These are phyloP conservation scores for Ensete glaucum DNA, from an alignment of 176 grass and related monocot genomes.

Conservation along the genomic window DNA sequence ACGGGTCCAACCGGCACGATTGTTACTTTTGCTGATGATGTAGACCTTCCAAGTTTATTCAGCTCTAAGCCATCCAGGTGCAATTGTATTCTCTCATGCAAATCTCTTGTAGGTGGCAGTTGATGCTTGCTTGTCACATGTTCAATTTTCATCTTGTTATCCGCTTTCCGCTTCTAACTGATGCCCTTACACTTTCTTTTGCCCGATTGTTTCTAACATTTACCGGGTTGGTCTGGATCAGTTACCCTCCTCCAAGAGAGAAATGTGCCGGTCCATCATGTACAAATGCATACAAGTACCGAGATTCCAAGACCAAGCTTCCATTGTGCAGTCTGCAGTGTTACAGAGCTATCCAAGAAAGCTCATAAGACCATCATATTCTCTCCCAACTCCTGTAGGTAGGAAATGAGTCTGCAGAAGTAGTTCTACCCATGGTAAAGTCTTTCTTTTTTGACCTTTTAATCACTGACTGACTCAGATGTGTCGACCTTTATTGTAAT, in stretches of 20 bases:
- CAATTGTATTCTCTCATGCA: not conserved
- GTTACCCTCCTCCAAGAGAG: slow-evolving; percentile 65
- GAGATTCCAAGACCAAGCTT: slow-evolving; percentile 68
- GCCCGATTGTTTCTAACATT: not conserved
- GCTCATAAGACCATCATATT: not conserved
- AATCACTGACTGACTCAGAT: too few relatives aligned
- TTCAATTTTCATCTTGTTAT: too few relatives aligned
- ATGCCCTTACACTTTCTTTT: not conserved
- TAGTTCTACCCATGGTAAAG: not conserved
- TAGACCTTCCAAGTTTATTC: slow-evolving; percentile 84
- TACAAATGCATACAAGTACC: slow-evolving; percentile 44
- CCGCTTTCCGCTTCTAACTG: not conserved
- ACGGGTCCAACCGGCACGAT: slow-evolving; percentile 54
- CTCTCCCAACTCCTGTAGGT: too few relatives aligned
- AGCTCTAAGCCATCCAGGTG: slow-evolving; percentile 62
- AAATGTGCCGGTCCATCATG: slow-evolving; percentile 56
- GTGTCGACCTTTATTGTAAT: too few relatives aligned
- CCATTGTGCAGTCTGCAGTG: slow-evolving; percentile 74
- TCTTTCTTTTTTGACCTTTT: not conserved
- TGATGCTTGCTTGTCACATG: not conserved
- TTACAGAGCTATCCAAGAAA: slow-evolving; percentile 40
- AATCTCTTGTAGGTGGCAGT: not conserved
- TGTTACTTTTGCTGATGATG: slow-evolving; percentile 61
- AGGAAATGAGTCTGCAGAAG: not conserved
- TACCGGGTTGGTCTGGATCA: not conserved